Evolutionary conservation across 1,284 basidiomycete genomes (phyloP).

Genomic region (Microbotryomycetes sp.): DNA sequence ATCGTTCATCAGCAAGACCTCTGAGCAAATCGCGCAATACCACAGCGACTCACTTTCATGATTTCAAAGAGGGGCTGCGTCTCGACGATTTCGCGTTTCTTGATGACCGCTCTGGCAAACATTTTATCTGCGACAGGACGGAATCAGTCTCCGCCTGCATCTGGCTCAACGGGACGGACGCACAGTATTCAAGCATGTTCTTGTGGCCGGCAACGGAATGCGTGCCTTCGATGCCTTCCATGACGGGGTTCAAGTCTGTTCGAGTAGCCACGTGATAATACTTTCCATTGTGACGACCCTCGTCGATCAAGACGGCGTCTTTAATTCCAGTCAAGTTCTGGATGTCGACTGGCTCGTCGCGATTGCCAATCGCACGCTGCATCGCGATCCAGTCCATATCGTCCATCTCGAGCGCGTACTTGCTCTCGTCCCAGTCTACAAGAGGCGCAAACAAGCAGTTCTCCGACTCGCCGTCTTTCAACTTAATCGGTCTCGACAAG

Average conservation of each 20-base stretch:
- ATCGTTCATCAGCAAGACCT: no score
- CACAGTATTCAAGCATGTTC: constrained; percentile 59
- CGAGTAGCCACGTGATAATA: constrained; percentile 54
- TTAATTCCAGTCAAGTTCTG: constrained; percentile 46
- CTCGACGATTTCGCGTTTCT: constrained; percentile 51
- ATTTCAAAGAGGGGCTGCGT: constrained; percentile 67
- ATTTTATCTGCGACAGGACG: neutral
- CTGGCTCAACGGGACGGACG: constrained; percentile 31
- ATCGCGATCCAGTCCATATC: constrained; percentile 60
- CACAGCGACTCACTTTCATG: constrained; percentile 40
- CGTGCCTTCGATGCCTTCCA: constrained; percentile 51
- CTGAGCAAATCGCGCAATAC: no score
- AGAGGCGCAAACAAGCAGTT: constrained; percentile 6
- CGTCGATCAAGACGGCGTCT: constrained; percentile 62
- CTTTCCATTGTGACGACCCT: constrained; percentile 41
- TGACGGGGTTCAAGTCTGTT: constrained; percentile 60
- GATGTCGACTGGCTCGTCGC: constrained; percentile 49
- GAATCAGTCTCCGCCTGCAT: no score
- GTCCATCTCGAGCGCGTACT: constrained; percentile 13
- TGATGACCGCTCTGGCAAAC: constrained; percentile 48
- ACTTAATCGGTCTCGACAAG: neutral
- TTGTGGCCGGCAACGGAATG: constrained; percentile 55
- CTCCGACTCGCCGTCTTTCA: neutral
- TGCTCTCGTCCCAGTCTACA: neutral
- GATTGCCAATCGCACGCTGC: constrained; percentile 48